Base-by-base conservation (phyloP, 2,329 filamentous ascomycete species). In the Aciculosporium take region DNA sequence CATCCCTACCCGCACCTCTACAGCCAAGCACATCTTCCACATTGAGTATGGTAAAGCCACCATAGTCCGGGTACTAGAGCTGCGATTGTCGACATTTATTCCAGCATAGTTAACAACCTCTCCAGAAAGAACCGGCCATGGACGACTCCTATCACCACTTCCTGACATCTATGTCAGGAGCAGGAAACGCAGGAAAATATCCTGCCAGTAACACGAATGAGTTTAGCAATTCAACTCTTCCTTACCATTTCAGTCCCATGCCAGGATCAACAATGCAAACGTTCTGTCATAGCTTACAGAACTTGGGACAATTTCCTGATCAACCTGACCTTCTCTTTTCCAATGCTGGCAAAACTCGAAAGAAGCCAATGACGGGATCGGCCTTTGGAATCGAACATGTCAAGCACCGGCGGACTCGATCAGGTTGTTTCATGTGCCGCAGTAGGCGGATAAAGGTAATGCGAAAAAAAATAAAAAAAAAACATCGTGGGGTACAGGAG, bases 331-430 rank as follows among this genome's bases (percentile, higher is more conserved):
- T 70, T 45, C 66, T 64, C 45, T 53, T 65, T 2, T 57, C 67
- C 13, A 72, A 72, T 50, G 49, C 65, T 9, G 64, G 68, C 38
- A 66, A 71, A 51, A 63, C 59, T 46, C 64, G 72, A 39, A 66
- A 71, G 43, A 75, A 74, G 48, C 72, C 71, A 15, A 51, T 48
- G 7, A 46, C 51, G 24, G 54, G 49, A 1, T 56, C 65, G 2
- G 69, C 67, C 3, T 47, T 66, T 37, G 84, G 54, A 18, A 33
- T 49, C 29, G 59, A 93, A 46, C 80, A 83, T 54, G 82, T 93
- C 50, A 96, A 96, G 62, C 89, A 96, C 59, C 81, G 88, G 46
- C 78, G 91, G 51, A 96, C 91, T 33, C 74, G 91, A 52, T 95
- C 87, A 48, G 91, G 91, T 23, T 98, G 91, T 64, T 95, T 71